Evolutionary conservation across 331 rosid species (phyloP), one percentile per base, ranked within the genome.

Genomic region (Arachis monticola): DNA sequence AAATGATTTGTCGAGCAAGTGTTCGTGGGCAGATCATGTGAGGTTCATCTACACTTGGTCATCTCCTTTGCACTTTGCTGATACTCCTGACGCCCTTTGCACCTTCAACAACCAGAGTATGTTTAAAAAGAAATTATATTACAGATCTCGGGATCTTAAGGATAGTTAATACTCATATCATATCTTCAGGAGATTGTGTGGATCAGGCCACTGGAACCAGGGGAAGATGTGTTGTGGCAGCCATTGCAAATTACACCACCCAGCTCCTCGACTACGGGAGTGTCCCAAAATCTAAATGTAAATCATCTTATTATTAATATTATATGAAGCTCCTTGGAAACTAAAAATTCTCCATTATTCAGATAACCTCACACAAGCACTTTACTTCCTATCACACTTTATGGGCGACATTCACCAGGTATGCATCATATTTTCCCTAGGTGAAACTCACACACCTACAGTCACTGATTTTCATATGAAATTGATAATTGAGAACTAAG

Each of bases 351-450:
- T 76, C 32, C 7, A 8, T 50, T 9, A 60, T 17, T 17, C 82
- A 93, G 98, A 89, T 70, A 93, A 93, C 77, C 96, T 93, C 79
- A 89, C 98, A 8, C 90, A 93, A 74, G 85, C 97, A 45, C 87
- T 93, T 44, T 67, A 88, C 0, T 93, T 91, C 82, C 89, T 86
- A 41, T 87, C 98, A 13, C 98, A 93, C 79, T 91, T 91, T 63
- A 51, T 89, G 40, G 98, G 98, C 65, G 98, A 93, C 71, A 77
- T 93, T 47, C 98, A 93, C 83, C 98, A 93, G 96, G 98, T 89
- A 71, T 45, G 6, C 3, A 79, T 31, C 42, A 46, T 4, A 0
- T 3, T 0, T 22, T 22, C 27, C 27, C 27, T 22, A 22, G 27
- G 27, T 22, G 27, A 22, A 22, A 22, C 27, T 22, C 27, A 22